phyloP scores from a whole-genome alignment of 176 grass and related monocot genomes.

The Luzula sylvatica region DNA sequence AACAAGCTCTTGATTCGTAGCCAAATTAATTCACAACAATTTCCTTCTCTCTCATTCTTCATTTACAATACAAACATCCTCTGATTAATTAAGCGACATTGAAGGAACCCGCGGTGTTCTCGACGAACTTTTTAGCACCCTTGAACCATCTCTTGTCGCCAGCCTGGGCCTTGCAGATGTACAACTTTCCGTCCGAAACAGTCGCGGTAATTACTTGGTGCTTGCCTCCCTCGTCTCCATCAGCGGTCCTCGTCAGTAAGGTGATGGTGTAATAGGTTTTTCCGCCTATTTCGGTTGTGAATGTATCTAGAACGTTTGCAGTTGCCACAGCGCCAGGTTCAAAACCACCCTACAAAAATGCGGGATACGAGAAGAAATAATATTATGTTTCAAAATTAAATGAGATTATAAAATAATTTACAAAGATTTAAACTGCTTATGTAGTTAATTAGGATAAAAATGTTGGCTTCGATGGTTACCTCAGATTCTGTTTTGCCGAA shows the following conservation, averaged over 20 bases:
- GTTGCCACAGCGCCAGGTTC: conserved; percentile 70
- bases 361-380: neutral
- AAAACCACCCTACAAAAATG: conserved; percentile 53
- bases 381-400: neutral
- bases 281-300: conserved; percentile 33
- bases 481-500: conserved; percentile 73
- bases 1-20: conserved; percentile 19
- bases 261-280: conserved; percentile 81
- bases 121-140: conserved; percentile 77
- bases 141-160: conserved; percentile 99
- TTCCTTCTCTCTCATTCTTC: conserved; percentile 15
- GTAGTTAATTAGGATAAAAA: neutral
- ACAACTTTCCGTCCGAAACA: conserved; percentile 69
- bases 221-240: conserved; percentile 84
- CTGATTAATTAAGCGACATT: conserved; percentile 40
- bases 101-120: conserved; percentile 62
- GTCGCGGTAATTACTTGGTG: conserved; percentile 76
- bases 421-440: neutral
- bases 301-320: conserved; percentile 68
- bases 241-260: conserved; percentile 89
- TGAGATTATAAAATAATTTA: neutral
- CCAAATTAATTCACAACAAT: conserved; percentile 24
- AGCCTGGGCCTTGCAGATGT: conserved; percentile 94
- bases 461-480: conserved; percentile 19
- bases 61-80: conserved; percentile 64